Percentiles rank a stretch among this genome's conserved stretches.
These are phyloP conservation scores for Abrus pulchellus DNA, from an alignment of 306 rosid species.

Conservation along the genomic window DNA sequence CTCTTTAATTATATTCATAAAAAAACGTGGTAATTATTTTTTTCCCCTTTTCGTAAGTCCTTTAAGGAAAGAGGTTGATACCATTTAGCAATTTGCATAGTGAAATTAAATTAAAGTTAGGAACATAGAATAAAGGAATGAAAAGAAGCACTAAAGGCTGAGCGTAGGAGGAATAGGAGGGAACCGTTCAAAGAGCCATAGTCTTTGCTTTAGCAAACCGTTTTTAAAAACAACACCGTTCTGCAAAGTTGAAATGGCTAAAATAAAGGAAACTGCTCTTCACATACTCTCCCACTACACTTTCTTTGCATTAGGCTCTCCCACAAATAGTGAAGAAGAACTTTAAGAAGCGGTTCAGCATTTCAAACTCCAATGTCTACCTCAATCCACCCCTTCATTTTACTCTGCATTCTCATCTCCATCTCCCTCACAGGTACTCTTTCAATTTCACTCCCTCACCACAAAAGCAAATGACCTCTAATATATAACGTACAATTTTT, in stretches of 20 bases:
- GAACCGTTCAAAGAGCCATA: slow-evolving; percentile 9
- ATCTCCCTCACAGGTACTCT: slow-evolving; percentile 49
- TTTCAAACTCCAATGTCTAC: slow-evolving; percentile 50
- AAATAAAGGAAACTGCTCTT: slow-evolving; percentile 35
- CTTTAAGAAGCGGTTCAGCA: neutral
- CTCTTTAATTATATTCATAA: neutral
- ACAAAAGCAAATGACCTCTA: neutral
- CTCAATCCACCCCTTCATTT: slow-evolving; percentile 35
- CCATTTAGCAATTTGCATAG: neutral
- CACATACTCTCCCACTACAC: neutral
- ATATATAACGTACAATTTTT: too few species aligned
- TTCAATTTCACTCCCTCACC: neutral
- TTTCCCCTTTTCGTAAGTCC: neutral
- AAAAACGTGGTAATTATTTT: neutral
- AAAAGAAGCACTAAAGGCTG: neutral
- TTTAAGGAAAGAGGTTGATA: neutral
- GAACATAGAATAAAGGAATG: neutral
- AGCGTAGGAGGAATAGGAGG: neutral
- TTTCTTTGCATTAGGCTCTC: neutral
- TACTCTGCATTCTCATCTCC: slow-evolving; percentile 49
- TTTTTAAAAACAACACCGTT: neutral
- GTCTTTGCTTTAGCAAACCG: slow-evolving; percentile 36
- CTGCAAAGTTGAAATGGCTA: slow-evolving; percentile 37
- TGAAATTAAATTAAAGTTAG: neutral
- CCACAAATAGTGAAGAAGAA: neutral